Base-by-base conservation (phyloP, 2,329 filamentous ascomycete species). In the Bisporella sp. region DNA sequence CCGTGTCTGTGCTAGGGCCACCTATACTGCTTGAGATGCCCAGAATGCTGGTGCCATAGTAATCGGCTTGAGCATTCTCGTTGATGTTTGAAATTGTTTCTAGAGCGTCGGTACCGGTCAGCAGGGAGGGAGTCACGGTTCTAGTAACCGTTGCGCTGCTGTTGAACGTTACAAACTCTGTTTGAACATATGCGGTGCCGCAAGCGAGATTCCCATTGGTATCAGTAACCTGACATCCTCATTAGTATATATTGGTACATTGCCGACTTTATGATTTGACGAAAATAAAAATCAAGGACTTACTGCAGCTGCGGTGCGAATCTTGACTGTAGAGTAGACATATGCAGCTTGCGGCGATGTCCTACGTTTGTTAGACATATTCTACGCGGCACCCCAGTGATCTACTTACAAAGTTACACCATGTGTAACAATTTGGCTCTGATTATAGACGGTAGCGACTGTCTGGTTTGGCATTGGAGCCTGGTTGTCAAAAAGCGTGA, bases 381-480 rank as follows among this genome's bases (percentile, higher is more conserved):
- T 37, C 11, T 42, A 4, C 41, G 35, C 8, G 4, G 35, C 2
- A 4, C 8, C 8, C n/a, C 8, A 4, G 35, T n/a, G 8, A 30
- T 28, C n/a, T 29, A 39, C 31, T 35, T 46, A 39, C 45, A 37
- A 4, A 9, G 31, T 46, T n/a, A 46, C 31, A 9, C 30, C 32
- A 29, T 46, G 31, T 8, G 31, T 37, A 4, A 37, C 35, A 37
- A 37, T 8, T 21, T 31, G 21, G 32, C 32, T 39, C 21, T 6
- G 31, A 35, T 32, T 32, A 11, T 31, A 39, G 7, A 46, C n/a
- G 6, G 31, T 21, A 11, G 45, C 39, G 21, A 21, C 21, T 4
- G 58, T 62, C 37, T 68, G 65, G 54, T 64, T 64, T 5, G 64
- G 63, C 8, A 46, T 57, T 1, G 64, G 59, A 1, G 64, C 62